Base-by-base conservation (phyloP, 148 eudicot species). In the Camellia japonica region DNA sequence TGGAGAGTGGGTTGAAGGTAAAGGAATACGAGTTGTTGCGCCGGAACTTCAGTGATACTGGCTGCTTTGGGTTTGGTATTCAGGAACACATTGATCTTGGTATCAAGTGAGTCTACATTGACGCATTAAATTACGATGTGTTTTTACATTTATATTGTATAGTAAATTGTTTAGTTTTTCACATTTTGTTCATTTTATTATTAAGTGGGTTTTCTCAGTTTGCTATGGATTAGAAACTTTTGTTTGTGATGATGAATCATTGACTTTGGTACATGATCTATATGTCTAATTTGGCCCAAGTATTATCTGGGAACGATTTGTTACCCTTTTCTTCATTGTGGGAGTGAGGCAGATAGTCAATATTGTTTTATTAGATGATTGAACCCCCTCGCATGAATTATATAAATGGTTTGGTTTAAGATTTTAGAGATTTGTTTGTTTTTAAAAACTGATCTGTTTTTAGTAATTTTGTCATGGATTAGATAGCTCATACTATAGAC, bases 11-110 rank as follows among this genome's bases (percentile, higher is more conserved):
- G 3, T 79, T 92, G 86, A 90, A 92, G 87, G 97, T 90, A 3
- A 90, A 92, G 88, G 96, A 92, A 80, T 92, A 92, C 51, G 92
- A 90, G 78, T 66, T 92, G 61, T 79, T 90, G 47, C 87, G 97
- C 79, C 83, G 91, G 42, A 92, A 92, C 82, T 92, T 92, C 88
- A 92, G 97, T 81, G 97, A 92, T 78, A 90, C 93, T 61, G 93
- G 97, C 23, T 92, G 93, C 84, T 90, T 92, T 76, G 97, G 93
- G 13, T 90, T 92, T 15, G 97, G 97, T 76, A 92, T 92, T 46
- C 93, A 92, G 75, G 97, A 90, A 79, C 97, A 92, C 83, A 92
- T 92, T 42, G 97, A 92, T 89, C 91, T 90, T 80, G 97, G 97
- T 20, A 92, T 92, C 87, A 90, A 90, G 97, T 92, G 63, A 83